These are phyloP conservation scores for Fraxinus anomala DNA, from an alignment of 257 asterid species.

Conservation along the genomic window DNA sequence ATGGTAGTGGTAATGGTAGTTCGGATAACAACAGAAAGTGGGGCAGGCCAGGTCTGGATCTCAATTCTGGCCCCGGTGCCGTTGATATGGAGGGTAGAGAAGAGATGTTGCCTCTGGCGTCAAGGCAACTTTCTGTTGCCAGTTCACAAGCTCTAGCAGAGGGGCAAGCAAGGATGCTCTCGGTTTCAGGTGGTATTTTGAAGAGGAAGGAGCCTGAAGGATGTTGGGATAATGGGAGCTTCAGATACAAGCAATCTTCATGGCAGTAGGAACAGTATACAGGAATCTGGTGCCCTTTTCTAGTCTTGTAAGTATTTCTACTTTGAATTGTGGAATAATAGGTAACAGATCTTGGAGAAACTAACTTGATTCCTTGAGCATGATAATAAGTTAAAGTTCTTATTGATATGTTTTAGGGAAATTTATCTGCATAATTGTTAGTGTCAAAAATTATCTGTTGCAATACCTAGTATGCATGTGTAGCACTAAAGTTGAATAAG, in stretches of 20 bases:
- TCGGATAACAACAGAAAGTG: constrained; percentile 44
- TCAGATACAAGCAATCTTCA: constrained; percentile 72
- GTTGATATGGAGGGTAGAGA: constrained; percentile 63
- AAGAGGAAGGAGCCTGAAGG: constrained; percentile 88
- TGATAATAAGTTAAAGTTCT: background rate
- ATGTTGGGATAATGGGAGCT: constrained; percentile 66
- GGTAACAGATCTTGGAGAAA: background rate
- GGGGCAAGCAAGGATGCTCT: constrained; percentile 56
- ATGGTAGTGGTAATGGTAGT: constrained; percentile 28
- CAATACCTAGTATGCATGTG: background rate
- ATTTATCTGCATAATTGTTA: background rate
- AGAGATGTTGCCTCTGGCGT: constrained; percentile 32
- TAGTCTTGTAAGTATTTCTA: constrained; percentile 35
- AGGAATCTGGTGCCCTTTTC: background rate
- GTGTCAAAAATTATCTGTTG: background rate
- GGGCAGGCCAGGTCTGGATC: constrained; percentile 73
- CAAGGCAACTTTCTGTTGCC: constrained; percentile 51
- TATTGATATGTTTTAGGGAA: background rate
- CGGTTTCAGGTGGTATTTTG: constrained; percentile 37
- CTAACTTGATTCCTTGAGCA: background rate
- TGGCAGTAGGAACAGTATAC: constrained; percentile 50
- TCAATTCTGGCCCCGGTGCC: constrained; percentile 79
- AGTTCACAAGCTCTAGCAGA: constrained; percentile 64
- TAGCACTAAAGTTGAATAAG: background rate
- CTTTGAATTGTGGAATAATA: background rate